These are phyloP conservation scores for Cladosporium sp. DNA, from an alignment of 2,329 filamentous ascomycete genomes.

Conservation along the genomic window DNA sequence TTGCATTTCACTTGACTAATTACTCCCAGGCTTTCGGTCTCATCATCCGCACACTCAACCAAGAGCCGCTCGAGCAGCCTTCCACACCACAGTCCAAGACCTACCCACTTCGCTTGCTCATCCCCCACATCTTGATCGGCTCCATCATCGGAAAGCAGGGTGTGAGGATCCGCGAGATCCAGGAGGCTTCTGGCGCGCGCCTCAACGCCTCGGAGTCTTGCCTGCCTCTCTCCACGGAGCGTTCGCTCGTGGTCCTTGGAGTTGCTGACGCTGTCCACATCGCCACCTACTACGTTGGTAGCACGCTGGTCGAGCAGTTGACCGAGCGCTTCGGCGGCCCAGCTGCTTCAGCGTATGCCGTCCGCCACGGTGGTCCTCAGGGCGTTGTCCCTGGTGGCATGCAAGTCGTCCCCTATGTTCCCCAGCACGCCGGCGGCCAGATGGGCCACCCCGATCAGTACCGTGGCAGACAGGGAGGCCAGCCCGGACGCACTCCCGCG, in stretches of 20 bases:
- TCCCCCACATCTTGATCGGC: constrained; percentile 95
- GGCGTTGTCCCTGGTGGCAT: constrained; percentile 95
- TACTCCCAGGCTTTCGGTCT: constrained; percentile 81
- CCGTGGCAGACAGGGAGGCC: constrained; percentile 68
- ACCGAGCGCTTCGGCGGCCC: constrained; percentile 96
- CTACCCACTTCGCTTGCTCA: constrained; percentile 90
- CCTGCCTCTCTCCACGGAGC: constrained; percentile 90
- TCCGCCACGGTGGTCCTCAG: constrained; percentile 87
- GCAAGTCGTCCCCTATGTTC: constrained; percentile 98
- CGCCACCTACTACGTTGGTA: constrained; percentile 97
- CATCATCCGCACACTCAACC: constrained; percentile 97
- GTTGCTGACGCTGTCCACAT: constrained; percentile 98
- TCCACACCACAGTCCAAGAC: constrained; percentile 96
- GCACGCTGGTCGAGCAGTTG: constrained; percentile 95
- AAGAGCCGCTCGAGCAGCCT: constrained; percentile 83
- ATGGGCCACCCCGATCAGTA: constrained; percentile 89
- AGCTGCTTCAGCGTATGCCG: constrained; percentile 95
- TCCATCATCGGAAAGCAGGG: constrained; percentile 98
- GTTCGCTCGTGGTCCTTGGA: constrained; percentile 95
- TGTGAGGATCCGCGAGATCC: constrained; percentile 94
- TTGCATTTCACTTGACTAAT: constrained; percentile 26
- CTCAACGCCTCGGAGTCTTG: constrained; percentile 96
- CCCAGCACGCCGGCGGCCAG: constrained; percentile 87
- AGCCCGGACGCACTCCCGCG: constrained; percentile 69
- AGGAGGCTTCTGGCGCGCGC: constrained; percentile 93